These are phyloP conservation scores for Amylostereum chailletii DNA, from an alignment of 1,284 basidiomycete species.

Conservation along the genomic window DNA sequence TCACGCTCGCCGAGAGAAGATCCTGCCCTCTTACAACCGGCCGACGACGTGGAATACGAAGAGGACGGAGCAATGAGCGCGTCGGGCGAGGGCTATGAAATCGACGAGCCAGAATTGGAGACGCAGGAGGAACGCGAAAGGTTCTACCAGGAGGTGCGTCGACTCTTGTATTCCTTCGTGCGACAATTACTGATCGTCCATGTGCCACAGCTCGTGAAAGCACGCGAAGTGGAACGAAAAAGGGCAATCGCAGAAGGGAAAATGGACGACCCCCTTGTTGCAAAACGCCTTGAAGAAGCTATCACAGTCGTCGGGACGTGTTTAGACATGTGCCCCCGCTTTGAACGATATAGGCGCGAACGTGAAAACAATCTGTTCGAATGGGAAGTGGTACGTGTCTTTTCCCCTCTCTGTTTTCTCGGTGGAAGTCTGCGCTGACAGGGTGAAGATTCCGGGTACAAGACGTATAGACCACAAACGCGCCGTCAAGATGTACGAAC, in stretches of 20 bases:
- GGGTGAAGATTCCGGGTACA: constrained; percentile 56
- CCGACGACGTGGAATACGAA: constrained; percentile 26
- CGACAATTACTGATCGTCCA: background rate
- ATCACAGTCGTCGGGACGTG: constrained; percentile 90
- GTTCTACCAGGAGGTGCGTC: constrained; percentile 61
- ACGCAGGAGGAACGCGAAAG: constrained; percentile 50
- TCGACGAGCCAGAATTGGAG: constrained; percentile 33
- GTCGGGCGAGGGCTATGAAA: constrained; percentile 16
- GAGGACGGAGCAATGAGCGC: constrained; percentile 19
- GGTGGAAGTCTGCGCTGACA: constrained; percentile 30
- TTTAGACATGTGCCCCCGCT: constrained; percentile 89
- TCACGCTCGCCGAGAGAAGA: constrained; percentile 19
- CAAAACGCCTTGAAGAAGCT: constrained; percentile 79
- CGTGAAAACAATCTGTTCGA: constrained; percentile 84
- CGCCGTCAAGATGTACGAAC: constrained; percentile 93
- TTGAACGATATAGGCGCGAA: constrained; percentile 87
- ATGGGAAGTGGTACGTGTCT: constrained; percentile 70
- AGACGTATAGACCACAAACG: constrained; percentile 77
- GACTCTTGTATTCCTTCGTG: constrained; percentile 9
- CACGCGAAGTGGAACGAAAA: constrained; percentile 68
- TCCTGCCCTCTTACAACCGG: constrained; percentile 13
- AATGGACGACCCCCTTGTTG: constrained; percentile 77
- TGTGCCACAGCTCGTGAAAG: constrained; percentile 49
- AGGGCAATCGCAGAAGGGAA: constrained; percentile 77
- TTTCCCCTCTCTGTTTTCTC: background rate